Evolutionary conservation across 352 stramenopile genomes (phyloP).

Genomic region (Globisporangium lucens): DNA sequence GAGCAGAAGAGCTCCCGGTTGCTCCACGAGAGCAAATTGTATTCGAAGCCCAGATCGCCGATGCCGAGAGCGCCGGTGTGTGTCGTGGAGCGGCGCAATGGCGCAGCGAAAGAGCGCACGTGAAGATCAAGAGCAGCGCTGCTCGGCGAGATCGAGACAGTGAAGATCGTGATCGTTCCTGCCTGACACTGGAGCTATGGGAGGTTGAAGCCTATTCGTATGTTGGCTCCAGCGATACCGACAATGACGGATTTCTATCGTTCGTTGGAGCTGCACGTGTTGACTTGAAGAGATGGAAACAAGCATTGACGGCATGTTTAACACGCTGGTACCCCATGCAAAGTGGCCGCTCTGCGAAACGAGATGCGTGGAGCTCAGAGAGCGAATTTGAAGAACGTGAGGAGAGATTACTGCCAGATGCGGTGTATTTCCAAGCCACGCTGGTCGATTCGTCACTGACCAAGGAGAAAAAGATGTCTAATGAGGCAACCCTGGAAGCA

Average conservation of each 20-base stretch:
- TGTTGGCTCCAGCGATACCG: neutral
- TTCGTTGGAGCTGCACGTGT: conserved; percentile 5
- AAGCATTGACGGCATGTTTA: neutral
- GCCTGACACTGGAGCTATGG: conserved; percentile 9
- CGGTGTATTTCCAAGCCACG: conserved; percentile 6
- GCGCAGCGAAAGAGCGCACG: neutral
- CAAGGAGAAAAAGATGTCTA: neutral
- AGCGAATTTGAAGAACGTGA: conserved; percentile 10
- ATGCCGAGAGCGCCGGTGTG: neutral
- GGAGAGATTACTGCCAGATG: neutral
- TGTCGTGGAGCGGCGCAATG: neutral
- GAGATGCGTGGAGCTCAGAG: neutral
- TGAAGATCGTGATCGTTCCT: neutral
- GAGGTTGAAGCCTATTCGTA: too few relatives aligned
- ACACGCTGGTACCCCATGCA: conserved; percentile 15
- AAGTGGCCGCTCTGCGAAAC: neutral
- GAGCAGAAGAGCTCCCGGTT: neutral
- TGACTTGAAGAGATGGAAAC: conserved; percentile 6
- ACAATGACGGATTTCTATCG: conserved; percentile 1
- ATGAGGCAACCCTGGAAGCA: neutral
- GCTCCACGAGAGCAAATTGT: neutral
- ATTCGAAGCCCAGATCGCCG: conserved; percentile 1
- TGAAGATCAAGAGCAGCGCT: neutral
- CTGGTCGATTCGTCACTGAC: neutral
- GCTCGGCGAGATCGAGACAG: neutral